These are phyloP conservation scores for Talaromyces sp. DNA, from an alignment of 2,329 filamentous ascomycete species.

Conservation along the genomic window DNA sequence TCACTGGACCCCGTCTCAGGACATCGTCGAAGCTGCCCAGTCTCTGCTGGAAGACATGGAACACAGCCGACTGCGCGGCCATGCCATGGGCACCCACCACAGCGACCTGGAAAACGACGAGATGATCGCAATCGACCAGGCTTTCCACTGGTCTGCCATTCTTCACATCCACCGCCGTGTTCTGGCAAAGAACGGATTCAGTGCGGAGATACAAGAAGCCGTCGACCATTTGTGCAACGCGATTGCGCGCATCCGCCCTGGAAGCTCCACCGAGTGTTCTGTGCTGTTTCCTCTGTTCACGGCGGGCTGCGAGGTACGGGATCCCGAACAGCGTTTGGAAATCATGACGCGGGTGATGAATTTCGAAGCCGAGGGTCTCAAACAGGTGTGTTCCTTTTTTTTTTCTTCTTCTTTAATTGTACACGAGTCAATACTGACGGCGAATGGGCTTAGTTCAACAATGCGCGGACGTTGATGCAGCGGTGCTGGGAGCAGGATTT, in stretches of 20 bases:
- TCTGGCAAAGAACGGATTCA: conserved; percentile 55
- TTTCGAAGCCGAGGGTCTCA: conserved; percentile 71
- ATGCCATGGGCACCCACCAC: conserved; percentile 38
- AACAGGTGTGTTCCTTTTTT: conserved; percentile 53
- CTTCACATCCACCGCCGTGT: conserved; percentile 73
- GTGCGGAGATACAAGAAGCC: conserved; percentile 59
- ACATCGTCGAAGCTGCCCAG: conserved; percentile 54
- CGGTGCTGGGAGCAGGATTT: conserved; percentile 34
- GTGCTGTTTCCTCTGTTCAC: conserved; percentile 78
- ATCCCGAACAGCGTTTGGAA: conserved; percentile 51
- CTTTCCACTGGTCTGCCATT: conserved; percentile 74
- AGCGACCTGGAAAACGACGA: conserved; percentile 38
- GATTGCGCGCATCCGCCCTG: conserved; percentile 58
- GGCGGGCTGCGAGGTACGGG: conserved; percentile 68
- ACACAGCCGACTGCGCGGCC: conserved; percentile 45
- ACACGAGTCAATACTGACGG: not conserved
- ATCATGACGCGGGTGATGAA: conserved; percentile 63
- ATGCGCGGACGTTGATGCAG: conserved; percentile 38
- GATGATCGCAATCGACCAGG: conserved; percentile 65
- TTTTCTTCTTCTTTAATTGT: not conserved
- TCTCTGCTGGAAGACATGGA: conserved; percentile 59
- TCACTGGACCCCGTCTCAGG: conserved; percentile 56
- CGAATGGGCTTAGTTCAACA: conserved; percentile 29
- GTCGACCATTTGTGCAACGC: conserved; percentile 61
- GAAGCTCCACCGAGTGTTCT: conserved; percentile 69